phyloP scores from a whole-genome alignment of 805 yeast species.

The Candida berthetii region DNA sequence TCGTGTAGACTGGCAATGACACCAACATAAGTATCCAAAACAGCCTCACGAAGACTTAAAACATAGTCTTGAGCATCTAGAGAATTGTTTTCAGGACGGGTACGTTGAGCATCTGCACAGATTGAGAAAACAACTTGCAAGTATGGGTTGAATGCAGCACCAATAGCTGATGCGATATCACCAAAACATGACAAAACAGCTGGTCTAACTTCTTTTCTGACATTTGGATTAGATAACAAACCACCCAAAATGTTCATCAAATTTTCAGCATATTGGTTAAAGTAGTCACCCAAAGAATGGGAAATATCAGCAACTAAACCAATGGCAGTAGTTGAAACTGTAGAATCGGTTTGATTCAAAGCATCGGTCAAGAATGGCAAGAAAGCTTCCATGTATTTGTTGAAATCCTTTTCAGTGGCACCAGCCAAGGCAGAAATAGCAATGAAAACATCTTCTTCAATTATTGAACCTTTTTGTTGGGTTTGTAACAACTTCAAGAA shows the following conservation, averaged over 20 bases:
- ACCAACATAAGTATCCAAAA: slow-evolving; percentile 94
- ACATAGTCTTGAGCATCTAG: slow-evolving; percentile 76
- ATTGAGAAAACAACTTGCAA: slow-evolving; percentile 74
- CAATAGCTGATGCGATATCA: slow-evolving; percentile 88
- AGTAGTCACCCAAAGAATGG: slow-evolving; percentile 73
- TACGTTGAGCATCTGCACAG: slow-evolving; percentile 57
- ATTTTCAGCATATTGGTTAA: slow-evolving; percentile 70
- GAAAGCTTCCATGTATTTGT: slow-evolving; percentile 73
- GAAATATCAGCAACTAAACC: slow-evolving; percentile 94
- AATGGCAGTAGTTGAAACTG: slow-evolving; percentile 83
- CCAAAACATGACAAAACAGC: slow-evolving; percentile 90
- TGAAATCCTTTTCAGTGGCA: slow-evolving; percentile 66
- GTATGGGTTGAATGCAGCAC: slow-evolving; percentile 69
- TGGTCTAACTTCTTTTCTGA: slow-evolving; percentile 80
- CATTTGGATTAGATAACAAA: slow-evolving; percentile 57
- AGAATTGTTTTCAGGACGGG: slow-evolving; percentile 60
- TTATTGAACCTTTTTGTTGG: slow-evolving; percentile 55
- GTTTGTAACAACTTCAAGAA: slow-evolving; percentile 64
- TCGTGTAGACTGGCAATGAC: slow-evolving; percentile 84
- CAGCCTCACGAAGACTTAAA: slow-evolving; percentile 70
- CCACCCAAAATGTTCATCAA: slow-evolving; percentile 81
- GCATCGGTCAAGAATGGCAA: slow-evolving; percentile 80
- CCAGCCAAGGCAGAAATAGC: slow-evolving; percentile 88
- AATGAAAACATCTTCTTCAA: slow-evolving; percentile 92
- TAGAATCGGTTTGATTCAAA: slow-evolving; percentile 73